Base-by-base conservation (phyloP, 169 alveolate genomes). In the Plasmodium cynomolgi region DNA sequence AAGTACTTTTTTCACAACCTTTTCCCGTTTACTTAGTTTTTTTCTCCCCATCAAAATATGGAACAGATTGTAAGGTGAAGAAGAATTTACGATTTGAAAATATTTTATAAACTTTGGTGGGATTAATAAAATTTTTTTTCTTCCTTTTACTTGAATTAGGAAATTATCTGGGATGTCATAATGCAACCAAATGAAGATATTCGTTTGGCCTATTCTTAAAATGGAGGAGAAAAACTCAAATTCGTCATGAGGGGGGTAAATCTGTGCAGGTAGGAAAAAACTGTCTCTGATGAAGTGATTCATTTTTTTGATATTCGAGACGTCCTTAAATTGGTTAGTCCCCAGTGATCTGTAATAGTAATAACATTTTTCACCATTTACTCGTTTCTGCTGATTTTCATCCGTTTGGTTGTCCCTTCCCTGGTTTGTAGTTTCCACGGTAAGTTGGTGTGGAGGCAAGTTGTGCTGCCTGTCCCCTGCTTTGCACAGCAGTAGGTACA, bases 151-250 rank as follows among this genome's bases (percentile, higher is more conserved):
- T 58, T 91, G 95, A 39, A 91, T 91, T 62, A 91, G 74, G 73
- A 91, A 91, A 68, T 91, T 91, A 47, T 91, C 95, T 26, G 95
- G 95, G 47, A 81, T 91, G 68, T 91, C 95, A 71, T 91, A 91
- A 50, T 91, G 95, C 73, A 91, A 34, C 95, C 95, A 91, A 39
- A 91, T 91, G 72, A 91, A 91, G 26, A 91, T 68, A 71, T 91
- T 91, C n/a, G 90, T 81, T 81, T 91, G 95, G 7, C 95, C 95
- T n/a, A 91, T 91, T 81, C 95, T 54, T 81, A 91, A 91, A 58
- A 91, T 39, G 34, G 95, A 91, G 7, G 95, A 91, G 54, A 91
- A 91, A 15, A 91, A 91, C 47, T 91, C 91, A 75, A 81, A 91
- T 31, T 75, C 34, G 5, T 80, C 54, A 68, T 81, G 83, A 20